A percentile compares a stretch with the other conserved stretches of the same genome.
Evolutionary conservation across 2,329 filamentous ascomycete species (phyloP).

Genomic region (Penicillium hesseltinei): DNA sequence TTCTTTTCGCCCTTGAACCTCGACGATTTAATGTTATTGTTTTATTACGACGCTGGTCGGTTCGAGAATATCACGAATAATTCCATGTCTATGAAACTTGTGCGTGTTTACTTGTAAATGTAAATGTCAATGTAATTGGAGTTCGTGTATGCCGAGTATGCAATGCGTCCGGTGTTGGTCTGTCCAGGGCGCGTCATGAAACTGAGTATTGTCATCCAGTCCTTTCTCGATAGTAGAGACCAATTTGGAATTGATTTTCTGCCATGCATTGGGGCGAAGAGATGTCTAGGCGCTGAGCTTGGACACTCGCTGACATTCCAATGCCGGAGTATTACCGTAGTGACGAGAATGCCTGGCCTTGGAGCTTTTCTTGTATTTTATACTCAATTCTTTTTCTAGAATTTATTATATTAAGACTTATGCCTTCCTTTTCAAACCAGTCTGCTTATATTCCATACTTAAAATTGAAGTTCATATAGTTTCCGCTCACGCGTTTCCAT

Average conservation of each 20-base stretch:
- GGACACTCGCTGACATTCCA: slow-evolving; percentile 18
- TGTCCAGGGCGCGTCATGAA: background rate
- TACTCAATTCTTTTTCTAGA: background rate
- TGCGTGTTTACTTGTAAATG: background rate
- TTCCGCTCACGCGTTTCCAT: slow-evolving; percentile 11
- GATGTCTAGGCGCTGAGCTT: background rate
- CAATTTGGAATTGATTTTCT: background rate
- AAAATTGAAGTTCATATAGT: background rate
- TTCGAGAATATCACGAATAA: slow-evolving; percentile 2
- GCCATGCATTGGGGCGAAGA: background rate
- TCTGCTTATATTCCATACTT: background rate
- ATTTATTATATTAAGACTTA: background rate
- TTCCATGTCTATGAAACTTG: background rate
- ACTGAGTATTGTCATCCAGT: background rate
- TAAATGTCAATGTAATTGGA: background rate
- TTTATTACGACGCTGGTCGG: background rate
- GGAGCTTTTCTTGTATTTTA: background rate
- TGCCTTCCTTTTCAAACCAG: background rate
- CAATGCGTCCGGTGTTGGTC: background rate
- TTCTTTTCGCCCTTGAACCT: background rate
- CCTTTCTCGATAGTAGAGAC: background rate
- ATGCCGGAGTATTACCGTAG: slow-evolving; percentile 23
- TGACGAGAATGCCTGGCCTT: slow-evolving; percentile 13
- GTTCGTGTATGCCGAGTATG: background rate
- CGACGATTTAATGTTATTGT: background rate